A percentile compares a stretch with the other conserved stretches of the same genome.
phyloP scores from a whole-genome alignment of 208 protist species.

The Trypanosoma cruzi region DNA sequence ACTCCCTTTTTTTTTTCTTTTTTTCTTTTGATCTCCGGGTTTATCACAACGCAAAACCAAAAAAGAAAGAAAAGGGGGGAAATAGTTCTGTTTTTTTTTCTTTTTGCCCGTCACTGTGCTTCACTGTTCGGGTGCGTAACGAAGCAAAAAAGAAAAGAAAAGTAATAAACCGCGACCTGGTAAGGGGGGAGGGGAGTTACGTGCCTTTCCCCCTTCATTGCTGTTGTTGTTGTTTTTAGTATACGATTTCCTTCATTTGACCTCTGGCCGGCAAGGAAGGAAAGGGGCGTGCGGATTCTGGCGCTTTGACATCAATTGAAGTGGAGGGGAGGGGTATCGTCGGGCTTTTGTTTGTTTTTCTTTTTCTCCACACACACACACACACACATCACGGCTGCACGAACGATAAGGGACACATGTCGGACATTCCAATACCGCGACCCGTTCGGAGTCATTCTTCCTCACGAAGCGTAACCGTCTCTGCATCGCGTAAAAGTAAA shows the following conservation, averaged over 20 bases:
- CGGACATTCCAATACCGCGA: slow-evolving; percentile 21
- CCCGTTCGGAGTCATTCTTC: slow-evolving; percentile 21
- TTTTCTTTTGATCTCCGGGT: slow-evolving; percentile 10
- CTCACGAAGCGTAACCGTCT: slow-evolving; percentile 52
- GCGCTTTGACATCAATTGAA: neutral
- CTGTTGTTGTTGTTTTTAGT: neutral
- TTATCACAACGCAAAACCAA: neutral
- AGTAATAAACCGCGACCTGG: neutral
- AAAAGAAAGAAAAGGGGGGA: neutral
- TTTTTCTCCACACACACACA: neutral
- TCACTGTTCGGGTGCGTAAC: neutral
- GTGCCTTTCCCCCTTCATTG: neutral
- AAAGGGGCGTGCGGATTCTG: neutral
- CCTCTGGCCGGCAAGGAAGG: neutral
- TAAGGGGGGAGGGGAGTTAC: neutral
- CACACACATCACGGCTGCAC: too few species aligned
- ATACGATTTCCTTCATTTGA: neutral
- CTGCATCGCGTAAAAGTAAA: slow-evolving; percentile 66
- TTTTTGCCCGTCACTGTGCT: neutral
- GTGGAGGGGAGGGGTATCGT: neutral
- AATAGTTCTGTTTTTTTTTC: slow-evolving; percentile 2
- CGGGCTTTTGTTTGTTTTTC: too few species aligned
- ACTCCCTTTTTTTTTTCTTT: slow-evolving; percentile 7
- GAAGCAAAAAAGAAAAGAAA: neutral
- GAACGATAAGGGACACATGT: slow-evolving; percentile 4